phyloP scores from a whole-genome alignment of 192 early-diverging fungal species.

The Radiomyces spectabilis region DNA sequence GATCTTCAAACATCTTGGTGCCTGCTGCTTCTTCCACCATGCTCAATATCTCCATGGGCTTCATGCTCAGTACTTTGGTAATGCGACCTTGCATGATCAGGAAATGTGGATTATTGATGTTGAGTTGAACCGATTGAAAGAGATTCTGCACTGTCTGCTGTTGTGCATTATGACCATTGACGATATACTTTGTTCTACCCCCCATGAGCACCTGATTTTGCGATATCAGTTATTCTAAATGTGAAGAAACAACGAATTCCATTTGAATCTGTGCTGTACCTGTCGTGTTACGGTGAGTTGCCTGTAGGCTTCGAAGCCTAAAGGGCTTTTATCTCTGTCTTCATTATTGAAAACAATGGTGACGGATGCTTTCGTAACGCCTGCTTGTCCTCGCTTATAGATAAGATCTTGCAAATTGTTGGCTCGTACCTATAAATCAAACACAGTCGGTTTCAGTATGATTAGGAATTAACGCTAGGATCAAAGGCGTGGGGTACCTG shows the following conservation, averaged over 20 bases:
- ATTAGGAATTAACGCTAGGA: no score
- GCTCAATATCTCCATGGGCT: constrained; percentile 87
- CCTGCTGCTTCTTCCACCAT: constrained; percentile 99
- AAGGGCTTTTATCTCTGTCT: constrained; percentile 74
- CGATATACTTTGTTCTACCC: constrained; percentile 93
- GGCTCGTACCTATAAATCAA: constrained; percentile 78
- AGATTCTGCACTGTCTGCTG: constrained; percentile 86
- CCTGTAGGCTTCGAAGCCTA: constrained; percentile 78
- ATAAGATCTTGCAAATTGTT: constrained; percentile 91
- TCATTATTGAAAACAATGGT: constrained; percentile 95
- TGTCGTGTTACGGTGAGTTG: constrained; percentile 94
- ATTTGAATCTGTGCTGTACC: constrained; percentile 42
- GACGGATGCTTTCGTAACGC: constrained; percentile 95
- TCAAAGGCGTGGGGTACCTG: constrained; percentile 73
- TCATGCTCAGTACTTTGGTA: constrained; percentile 99
- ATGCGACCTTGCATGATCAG: constrained; percentile 98
- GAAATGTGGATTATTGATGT: constrained; percentile 99
- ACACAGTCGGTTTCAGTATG: no score
- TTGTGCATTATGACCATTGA: constrained; percentile 89
- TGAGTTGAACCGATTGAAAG: constrained; percentile 96
- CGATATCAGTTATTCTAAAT: no score
- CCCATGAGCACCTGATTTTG: constrained; percentile 77
- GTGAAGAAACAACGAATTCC: neutral
- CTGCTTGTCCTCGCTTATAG: constrained; percentile 98
- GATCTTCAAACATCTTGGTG: constrained; percentile 97